Evolutionary conservation across 2,329 filamentous ascomycete genomes (phyloP), one percentile per base, ranked within the genome.

Genomic region (Gaeumannomyces sp.): DNA sequence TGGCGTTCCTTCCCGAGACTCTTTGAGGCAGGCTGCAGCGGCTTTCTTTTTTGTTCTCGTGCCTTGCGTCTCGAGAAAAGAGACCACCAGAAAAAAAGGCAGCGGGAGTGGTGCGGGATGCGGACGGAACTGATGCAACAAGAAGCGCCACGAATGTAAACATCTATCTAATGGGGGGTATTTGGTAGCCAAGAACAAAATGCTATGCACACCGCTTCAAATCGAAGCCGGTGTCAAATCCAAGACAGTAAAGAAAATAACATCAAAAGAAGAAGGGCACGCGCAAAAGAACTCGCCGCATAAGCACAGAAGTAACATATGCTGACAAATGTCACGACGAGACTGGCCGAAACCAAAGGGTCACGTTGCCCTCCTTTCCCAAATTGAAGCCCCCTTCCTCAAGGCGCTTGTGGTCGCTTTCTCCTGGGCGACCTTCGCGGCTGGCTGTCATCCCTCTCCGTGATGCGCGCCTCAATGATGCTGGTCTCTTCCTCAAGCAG

Each of bases 391-490:
- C 35, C 13, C 35, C 35, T 13, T 38, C n/a, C 25, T 61, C 38
- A 62, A 27, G 38, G 35, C 14, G 16, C n/a, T 16, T 10, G 64
- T 16, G 64, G 63, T 35, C 64, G 65, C 10, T 66, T 66, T 13
- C 67, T 64, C 16, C 69, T 66, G 10, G 69, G 69, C n/a, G 69
- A 68, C 29, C 69, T 66, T 11, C 70, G 59, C 19, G 57, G 64
- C 63, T 64, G 59, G 33, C 64, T 6, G 8, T 69, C 69, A 61
- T 68, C 65, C 6, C 63, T 33, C 6, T 69, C 69, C 27, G 64
- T 56, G n/a, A 61, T 66, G 27, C 66, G 66, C 4, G 65, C 63
- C 63, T 68, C 67, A 7, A 70, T 68, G 50, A 70, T 69, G 63
- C 67, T 70, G 53, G n/a, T n/a, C n/a, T 66, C 61, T 11, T 16